These are phyloP conservation scores for Podaxis rugospora DNA, from an alignment of 768 basidiomycete genomes.

Conservation along the genomic window DNA sequence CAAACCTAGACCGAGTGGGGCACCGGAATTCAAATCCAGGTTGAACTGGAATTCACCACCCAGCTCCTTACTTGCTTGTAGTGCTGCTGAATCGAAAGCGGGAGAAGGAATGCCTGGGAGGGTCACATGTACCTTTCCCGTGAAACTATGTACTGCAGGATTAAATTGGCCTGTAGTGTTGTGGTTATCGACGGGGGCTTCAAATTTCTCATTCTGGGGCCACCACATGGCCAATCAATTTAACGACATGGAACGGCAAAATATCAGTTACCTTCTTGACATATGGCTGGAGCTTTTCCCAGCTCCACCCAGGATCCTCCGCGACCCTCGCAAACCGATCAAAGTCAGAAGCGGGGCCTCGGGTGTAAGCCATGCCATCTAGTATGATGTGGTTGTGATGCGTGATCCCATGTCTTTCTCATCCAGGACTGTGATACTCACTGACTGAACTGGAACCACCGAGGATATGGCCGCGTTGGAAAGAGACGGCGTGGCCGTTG, in stretches of 20 bases:
- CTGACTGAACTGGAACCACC: constrained; percentile 30
- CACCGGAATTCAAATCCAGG: constrained; percentile 13
- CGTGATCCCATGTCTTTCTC: constrained; percentile 8
- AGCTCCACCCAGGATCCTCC: constrained; percentile 30
- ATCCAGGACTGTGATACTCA: constrained; percentile 12
- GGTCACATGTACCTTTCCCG: constrained; percentile 14
- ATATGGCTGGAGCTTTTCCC: constrained; percentile 25
- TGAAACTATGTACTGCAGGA: constrained; percentile 17
- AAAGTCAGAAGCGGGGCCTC: constrained; percentile 14
- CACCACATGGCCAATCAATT: background rate
- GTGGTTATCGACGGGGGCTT: constrained; percentile 16
- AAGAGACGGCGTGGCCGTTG: constrained; percentile 19
- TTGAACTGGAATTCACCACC: constrained; percentile 11
- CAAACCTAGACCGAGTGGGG: constrained; percentile 10
- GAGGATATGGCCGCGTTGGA: constrained; percentile 25
- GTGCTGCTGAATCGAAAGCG: constrained; percentile 16
- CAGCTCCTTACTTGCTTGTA: constrained; percentile 15
- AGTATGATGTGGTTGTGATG: background rate
- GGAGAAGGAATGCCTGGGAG: constrained; percentile 11
- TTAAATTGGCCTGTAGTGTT: constrained; percentile 17
- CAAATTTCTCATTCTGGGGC: constrained; percentile 15
- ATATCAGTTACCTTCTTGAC: constrained; percentile 17
- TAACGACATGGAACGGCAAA: constrained; percentile 9
- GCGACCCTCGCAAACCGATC: constrained; percentile 23
- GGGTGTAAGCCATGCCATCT: constrained; percentile 22